Evolutionary conservation across 2,329 filamentous ascomycete species (phyloP).

Genomic region (Amauroascus niger): DNA sequence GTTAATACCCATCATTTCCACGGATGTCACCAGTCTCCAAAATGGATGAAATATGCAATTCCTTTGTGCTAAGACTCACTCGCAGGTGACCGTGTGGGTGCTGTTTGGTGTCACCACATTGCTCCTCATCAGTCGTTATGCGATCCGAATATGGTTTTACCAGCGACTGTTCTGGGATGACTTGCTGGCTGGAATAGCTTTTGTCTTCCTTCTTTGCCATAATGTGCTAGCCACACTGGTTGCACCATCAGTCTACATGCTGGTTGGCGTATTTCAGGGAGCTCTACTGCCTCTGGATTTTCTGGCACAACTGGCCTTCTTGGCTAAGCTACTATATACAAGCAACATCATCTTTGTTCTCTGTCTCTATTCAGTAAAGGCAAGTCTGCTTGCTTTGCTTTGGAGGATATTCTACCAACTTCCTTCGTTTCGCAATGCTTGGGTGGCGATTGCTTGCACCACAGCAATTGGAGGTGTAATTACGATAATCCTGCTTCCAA

Average conservation of each 20-base stretch:
- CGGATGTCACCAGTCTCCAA: neutral
- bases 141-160: slow-evolving; percentile 11
- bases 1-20: neutral
- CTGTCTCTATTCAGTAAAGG: slow-evolving; percentile 12
- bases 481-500: slow-evolving; percentile 3
- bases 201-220: slow-evolving; percentile 11
- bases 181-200: slow-evolving; percentile 8
- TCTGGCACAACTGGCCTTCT: neutral
- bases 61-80: neutral
- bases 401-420: slow-evolving; percentile 12
- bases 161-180: slow-evolving; percentile 14
- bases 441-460: slow-evolving; percentile 8
- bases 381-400: slow-evolving; percentile 12
- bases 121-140: slow-evolving; percentile 10
- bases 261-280: neutral
- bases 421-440: slow-evolving; percentile 3
- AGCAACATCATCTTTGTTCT: slow-evolving; percentile 8
- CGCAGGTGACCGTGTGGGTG: slow-evolving; percentile 10
- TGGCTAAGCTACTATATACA: slow-evolving; percentile 2
- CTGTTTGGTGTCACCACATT: slow-evolving; percentile 9
- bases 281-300: neutral
- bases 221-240: slow-evolving; percentile 9
- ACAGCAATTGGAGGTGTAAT: neutral
- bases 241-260: slow-evolving; percentile 5
- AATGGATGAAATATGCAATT: neutral